A percentile compares a stretch with the other conserved stretches of the same genome.
Evolutionary conservation across 106 monocot genomes (phyloP).

Genomic region (Platanthera zijinensis): DNA sequence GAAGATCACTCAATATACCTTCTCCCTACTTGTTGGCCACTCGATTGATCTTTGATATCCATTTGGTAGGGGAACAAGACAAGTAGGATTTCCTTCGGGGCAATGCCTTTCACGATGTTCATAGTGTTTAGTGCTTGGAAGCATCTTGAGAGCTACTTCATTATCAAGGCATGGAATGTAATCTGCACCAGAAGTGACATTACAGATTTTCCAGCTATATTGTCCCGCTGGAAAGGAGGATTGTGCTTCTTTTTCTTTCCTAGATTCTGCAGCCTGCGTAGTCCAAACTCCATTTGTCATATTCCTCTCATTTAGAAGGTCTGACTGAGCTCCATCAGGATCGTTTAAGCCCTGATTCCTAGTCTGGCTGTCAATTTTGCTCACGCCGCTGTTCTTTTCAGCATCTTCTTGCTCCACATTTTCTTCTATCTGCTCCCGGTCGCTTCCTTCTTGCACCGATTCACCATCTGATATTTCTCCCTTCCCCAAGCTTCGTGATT

Average conservation of each 20-base stretch:
- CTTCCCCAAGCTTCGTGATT: slow-evolving; percentile 6
- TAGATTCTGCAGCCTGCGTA: slow-evolving; percentile 75
- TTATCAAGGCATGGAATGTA: slow-evolving; percentile 99
- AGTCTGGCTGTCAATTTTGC: slow-evolving; percentile 13
- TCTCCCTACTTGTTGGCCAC: slow-evolving; percentile 86
- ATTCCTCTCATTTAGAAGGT: slow-evolving; percentile 75
- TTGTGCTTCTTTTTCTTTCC: slow-evolving; percentile 63
- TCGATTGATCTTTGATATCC: slow-evolving; percentile 56
- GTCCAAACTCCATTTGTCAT: slow-evolving; percentile 60
- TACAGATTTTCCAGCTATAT: slow-evolving; percentile 79
- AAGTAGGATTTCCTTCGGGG: slow-evolving; percentile 62
- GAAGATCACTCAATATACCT: slow-evolving; percentile 28
- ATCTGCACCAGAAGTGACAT: slow-evolving; percentile 50
- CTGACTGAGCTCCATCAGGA: slow-evolving; percentile 52
- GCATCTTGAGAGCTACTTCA: slow-evolving; percentile 54
- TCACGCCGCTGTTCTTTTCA: slow-evolving; percentile 17
- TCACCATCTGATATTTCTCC: slow-evolving; percentile 17
- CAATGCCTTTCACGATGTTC: slow-evolving; percentile 95
- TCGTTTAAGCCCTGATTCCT: slow-evolving; percentile 16
- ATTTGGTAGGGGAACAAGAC: slow-evolving; percentile 79
- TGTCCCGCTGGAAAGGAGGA: slow-evolving; percentile 3
- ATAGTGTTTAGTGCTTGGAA: slow-evolving; percentile 59
- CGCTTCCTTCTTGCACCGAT: slow-evolving; percentile 16
- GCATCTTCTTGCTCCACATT: slow-evolving; percentile 24
- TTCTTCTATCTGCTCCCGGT: slow-evolving; percentile 22